Evolutionary conservation across 805 yeast species (phyloP), one percentile per base, ranked within the genome.

Genomic region (Nadsonia fulvescens): DNA sequence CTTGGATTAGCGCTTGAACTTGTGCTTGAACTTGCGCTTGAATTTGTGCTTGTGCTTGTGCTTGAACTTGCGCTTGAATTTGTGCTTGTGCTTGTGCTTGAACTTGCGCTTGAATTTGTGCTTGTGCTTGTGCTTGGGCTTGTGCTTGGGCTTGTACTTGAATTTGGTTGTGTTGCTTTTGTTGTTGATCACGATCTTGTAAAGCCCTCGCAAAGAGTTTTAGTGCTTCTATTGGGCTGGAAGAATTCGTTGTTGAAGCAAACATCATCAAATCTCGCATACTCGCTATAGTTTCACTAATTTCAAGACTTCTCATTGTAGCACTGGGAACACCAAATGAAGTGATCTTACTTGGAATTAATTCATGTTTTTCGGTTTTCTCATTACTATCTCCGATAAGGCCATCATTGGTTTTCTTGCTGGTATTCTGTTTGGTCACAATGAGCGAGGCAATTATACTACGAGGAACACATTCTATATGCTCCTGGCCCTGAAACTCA

Each of bases 251-350:
- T 23, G 46, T 42, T 4, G 40, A 51, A 6, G 76, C 61, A 37
- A 58, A 66, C 7, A 58, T 53, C 68, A 77, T 69, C 29, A 81
- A 50, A 5, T 75, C 69, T 29, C 64, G 61, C 35, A 79, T 56
- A 33, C 67, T 66, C 1, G 81, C 59, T 79, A 81, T 74, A 6
- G 73, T 72, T 46, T 78, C 89, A 21, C 81, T 63, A 4, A 76
- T 66, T 45, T 77, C 86, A 51, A 79, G 49, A 12, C 71, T 58
- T 32, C 86, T 53, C 66, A 77, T 63, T 5, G 77, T 69, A 20
- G 61, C 61, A 27, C 64, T 70, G 29, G 67, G 70, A 4, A 75
- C 47, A 1, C 92, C 92, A 34, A 63, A 63, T 28, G 61, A 59
- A 4, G 70, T 54, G 29, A 70, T 49, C 20, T 23, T 27, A 12